A percentile compares a stretch with the other conserved stretches of the same genome.
Evolutionary conservation across 2,329 filamentous ascomycete species (phyloP).

Genomic region (Colletotrichum cereale): DNA sequence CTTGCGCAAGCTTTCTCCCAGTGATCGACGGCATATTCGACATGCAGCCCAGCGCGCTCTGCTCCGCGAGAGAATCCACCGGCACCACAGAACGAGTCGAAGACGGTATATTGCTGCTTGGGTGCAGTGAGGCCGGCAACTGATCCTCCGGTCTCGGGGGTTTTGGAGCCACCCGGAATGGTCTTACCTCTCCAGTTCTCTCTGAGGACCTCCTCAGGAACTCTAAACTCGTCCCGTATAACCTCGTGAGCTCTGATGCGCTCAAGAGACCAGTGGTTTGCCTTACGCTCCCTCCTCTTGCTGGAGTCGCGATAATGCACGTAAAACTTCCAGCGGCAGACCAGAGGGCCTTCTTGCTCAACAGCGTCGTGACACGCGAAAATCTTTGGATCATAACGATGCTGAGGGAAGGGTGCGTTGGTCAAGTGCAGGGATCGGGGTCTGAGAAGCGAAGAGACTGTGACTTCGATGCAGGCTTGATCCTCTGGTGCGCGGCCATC

Average conservation of each 20-base stretch:
- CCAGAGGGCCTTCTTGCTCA: constrained; percentile 53
- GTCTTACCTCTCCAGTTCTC: constrained; percentile 56
- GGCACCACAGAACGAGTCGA: constrained; percentile 79
- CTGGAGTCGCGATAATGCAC: constrained; percentile 48
- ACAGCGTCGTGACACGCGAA: constrained; percentile 44
- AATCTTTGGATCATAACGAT: constrained; percentile 44
- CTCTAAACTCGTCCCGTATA: constrained; percentile 45
- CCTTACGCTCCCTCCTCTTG: constrained; percentile 41
- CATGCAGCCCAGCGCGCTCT: constrained; percentile 64
- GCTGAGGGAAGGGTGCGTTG: constrained; percentile 63
- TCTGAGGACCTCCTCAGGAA: constrained; percentile 48
- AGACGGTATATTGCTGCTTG: constrained; percentile 71
- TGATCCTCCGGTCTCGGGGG: neutral
- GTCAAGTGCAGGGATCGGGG: constrained; percentile 64
- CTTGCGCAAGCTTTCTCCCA: constrained; percentile 67
- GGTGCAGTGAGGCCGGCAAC: neutral
- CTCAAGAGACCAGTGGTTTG: constrained; percentile 53
- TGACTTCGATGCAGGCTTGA: constrained; percentile 59
- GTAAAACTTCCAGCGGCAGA: constrained; percentile 65
- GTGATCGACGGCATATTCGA: constrained; percentile 75
- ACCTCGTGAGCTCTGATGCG: constrained; percentile 50
- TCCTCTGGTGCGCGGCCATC: constrained; percentile 48
- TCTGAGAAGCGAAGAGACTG: constrained; percentile 51
- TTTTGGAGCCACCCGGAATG: constrained; percentile 52
- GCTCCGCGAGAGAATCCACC: constrained; percentile 79